Evolutionary conservation across 1,284 basidiomycete genomes (phyloP), one percentile per base, ranked within the genome.

Genomic region (Trametes versicolor): DNA sequence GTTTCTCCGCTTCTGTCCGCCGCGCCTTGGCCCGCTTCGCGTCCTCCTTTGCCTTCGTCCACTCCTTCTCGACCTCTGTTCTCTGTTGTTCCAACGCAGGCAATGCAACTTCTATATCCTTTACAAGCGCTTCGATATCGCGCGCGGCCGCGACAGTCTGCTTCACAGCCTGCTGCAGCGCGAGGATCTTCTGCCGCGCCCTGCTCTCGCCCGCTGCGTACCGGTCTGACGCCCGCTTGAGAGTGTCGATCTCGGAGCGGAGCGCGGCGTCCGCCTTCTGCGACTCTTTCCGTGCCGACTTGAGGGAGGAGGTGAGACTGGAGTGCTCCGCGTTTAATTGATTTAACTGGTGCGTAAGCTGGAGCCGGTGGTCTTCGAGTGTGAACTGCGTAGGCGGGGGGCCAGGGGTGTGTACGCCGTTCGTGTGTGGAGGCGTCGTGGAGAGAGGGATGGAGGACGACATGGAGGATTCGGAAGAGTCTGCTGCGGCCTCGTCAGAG

Each of bases 131-230:
- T 62, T 91, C 86, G 19, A 87, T 82, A 56, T 90, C 87, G 52
- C 79, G 80, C 8, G 88, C 83, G 1, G 84, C 82, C 1, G 84
- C 84, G 41, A 87, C 82, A 2, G 90, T 86, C 58, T 90, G 85
- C 72, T 90, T 91, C 2, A 89, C 86, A 1, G 91, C 87, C 72
- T 94, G 92, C 73, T 93, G 91, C 36, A 94, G 78, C 1, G 92
- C 90, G 1, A 92, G 82, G 13, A 90, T 85, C 71, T 92, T 93
- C 75, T 94, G 92, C 39, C 86, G 85, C 10, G 87, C 86, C 12
- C 91, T 84, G 23, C 84, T 81, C 72, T 94, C 93, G 0, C 83
- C 83, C 2, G 85, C 82, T 0, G 83, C 78, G 62, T 90, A 84
- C 67, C 91, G 91, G 70, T 94, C 92, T 2, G 88, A 86, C 2